Evolutionary conservation across 1,284 basidiomycete genomes (phyloP).

Genomic region (Pseudozyma hubeiensis): DNA sequence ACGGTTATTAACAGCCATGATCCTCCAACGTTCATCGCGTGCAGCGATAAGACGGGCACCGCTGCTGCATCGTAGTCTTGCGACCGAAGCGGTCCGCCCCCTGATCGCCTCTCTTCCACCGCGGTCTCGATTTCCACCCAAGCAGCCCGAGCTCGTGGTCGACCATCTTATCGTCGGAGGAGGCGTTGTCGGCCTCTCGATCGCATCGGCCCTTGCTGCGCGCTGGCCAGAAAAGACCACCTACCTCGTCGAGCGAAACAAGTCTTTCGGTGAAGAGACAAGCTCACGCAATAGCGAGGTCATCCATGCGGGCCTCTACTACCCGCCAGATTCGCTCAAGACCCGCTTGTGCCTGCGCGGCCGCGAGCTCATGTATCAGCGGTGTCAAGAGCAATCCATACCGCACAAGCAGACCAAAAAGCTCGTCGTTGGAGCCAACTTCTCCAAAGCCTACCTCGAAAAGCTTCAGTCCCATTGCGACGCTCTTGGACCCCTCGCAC

Average conservation of each 20-base stretch:
- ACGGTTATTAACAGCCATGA: background rate
- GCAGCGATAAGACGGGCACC: background rate
- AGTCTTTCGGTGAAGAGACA: conserved; percentile 62
- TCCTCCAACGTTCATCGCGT: conserved; percentile 6
- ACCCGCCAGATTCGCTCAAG: conserved; percentile 86
- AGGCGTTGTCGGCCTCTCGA: conserved; percentile 88
- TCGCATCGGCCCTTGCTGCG: conserved; percentile 80
- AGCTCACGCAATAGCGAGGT: conserved; percentile 92
- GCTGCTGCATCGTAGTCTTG: conserved; percentile 11
- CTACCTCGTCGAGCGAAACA: conserved; percentile 85
- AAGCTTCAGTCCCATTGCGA: conserved; percentile 50
- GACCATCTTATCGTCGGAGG: conserved; percentile 94
- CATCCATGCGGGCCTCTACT: conserved; percentile 81
- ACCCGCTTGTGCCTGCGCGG: conserved; percentile 88
- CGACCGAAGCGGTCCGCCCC: conserved; percentile 33
- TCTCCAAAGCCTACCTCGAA: conserved; percentile 48
- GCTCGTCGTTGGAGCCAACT: conserved; percentile 67
- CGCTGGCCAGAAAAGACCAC: conserved; percentile 80
- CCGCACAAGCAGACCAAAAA: conserved; percentile 84
- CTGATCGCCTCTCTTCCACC: conserved; percentile 49
- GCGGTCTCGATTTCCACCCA: conserved; percentile 37
- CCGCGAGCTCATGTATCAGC: conserved; percentile 83
- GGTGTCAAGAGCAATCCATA: conserved; percentile 77
- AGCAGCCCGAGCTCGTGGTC: conserved; percentile 78
- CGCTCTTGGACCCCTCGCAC: conserved; percentile 67